Base-by-base conservation (phyloP, 257 asterid species). In the Mitragyna speciosa region DNA sequence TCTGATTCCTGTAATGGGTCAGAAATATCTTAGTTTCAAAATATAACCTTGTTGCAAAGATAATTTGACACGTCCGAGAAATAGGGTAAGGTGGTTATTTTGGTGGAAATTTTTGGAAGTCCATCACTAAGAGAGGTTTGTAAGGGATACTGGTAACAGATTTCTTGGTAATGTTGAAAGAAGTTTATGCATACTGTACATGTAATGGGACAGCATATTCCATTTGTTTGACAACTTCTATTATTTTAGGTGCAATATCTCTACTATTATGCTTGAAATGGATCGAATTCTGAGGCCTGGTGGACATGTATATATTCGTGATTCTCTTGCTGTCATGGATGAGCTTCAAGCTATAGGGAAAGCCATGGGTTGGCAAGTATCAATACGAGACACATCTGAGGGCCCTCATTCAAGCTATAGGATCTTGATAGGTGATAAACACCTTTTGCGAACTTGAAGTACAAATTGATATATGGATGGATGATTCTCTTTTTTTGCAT, bases 191-290 rank as follows among this genome's bases (percentile, higher is more conserved):
- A 65, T 24, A 36, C 24, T 14, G 33, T 26, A 33, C 17, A 6
- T 14, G 47, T 14, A 1, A 63, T 28, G 64, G 73, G n/a, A 12
- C 16, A 8, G 51, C n/a, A 68, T 22, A 45, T 59, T 33, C 69
- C 74, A 61, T 49, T 41, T 39, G 24, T 56, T 82, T 80, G 43
- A n/a, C 77, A 47, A 63, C 68, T 48, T 11, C 31, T 80, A 26
- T 56, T 64, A 43, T 48, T 70, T 76, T 89, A 95, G 99, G 84
- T 95, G 99, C 91, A 92, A 90, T 82, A 69, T 92, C 69, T 88
- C 93, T 16, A 84, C 85, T 75, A 93, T 95, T 84, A 91, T 95
- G 97, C 92, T 95, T 77, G 99, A 95, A 83, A 95, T 95, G 99
- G 99, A 95, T 79, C 87, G 98, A 56, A 90, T 95, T 20, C 82